Base-by-base conservation (phyloP, 768 basidiomycete species). In the Hericium alpestre region DNA sequence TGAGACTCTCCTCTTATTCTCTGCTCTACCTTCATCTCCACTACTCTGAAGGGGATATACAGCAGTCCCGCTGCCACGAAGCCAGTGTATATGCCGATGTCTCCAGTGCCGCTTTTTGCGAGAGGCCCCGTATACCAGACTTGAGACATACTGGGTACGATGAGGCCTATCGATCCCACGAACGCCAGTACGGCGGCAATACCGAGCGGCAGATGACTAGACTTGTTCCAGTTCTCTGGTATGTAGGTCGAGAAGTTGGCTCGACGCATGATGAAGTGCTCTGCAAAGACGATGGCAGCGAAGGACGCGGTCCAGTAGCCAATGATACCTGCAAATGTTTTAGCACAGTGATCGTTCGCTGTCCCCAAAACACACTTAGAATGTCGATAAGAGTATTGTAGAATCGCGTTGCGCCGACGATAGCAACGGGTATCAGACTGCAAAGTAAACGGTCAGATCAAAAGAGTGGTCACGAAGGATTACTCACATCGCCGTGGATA, bases 111-210 rank as follows among this genome's bases (percentile, higher is more conserved):
- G 6, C 57, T 54, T 23, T 52, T 64, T 22, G 79, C 79, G 38
- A 81, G 73, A 0, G 78, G 76, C 0, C 79, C 79, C 4, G 70
- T 69, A 58, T 73, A 81, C 77, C 77, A 81, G 41, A 59, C 77
- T 48, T 81, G 79, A 48, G 74, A 72, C 78, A 80, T 80, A 58
- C 73, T 76, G 11, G 76, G 72, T 4, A 79, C 66, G 43, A 76
- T 63, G 27, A 73, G 65, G 4, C 74, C 71, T 23, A 70, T 71
- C 1, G 70, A 72, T 40, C 72, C 74, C 12, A 70, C 18, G 49
- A 75, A 74, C 2, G 77, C 69, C 16, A 72, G 32, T 9, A 76
- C 62, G 0, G 75, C 79, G 0, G 80, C 73, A 9, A 67, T 15
- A 0, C 79, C 68, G 3, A 66, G 63, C 16, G 79, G 79, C 15